Percentiles rank a stretch among this genome's conserved stretches.
Evolutionary conservation across 1,284 basidiomycete species (phyloP).

Genomic region (Trichosporon inkin): DNA sequence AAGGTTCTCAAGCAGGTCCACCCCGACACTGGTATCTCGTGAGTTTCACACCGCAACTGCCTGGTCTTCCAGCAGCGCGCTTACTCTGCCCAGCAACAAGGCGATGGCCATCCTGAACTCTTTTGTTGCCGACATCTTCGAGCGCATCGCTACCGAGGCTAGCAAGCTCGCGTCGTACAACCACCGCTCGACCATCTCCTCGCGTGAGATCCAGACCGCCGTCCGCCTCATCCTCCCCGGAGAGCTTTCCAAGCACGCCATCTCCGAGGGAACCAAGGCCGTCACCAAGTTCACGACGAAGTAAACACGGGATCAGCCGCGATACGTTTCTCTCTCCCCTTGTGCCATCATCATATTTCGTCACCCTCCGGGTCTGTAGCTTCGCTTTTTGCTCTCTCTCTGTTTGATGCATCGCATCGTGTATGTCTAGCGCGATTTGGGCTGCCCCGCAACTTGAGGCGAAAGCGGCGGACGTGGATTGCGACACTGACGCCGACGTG

Average conservation of each 20-base stretch:
- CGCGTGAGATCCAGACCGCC: constrained; percentile 87
- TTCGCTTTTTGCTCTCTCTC: constrained; percentile 8
- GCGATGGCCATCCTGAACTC: constrained; percentile 93
- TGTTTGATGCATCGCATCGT: constrained; percentile 9
- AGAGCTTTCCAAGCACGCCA: constrained; percentile 75
- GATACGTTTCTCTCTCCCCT: not conserved
- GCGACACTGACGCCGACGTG: not conserved
- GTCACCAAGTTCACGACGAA: constrained; percentile 57
- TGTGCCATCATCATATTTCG: constrained; percentile 8
- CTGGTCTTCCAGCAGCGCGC: not conserved
- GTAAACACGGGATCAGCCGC: constrained; percentile 36
- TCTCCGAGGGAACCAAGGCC: constrained; percentile 67
- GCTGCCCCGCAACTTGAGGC: not conserved
- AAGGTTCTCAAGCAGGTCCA: constrained; percentile 69
- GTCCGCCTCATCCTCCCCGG: constrained; percentile 85
- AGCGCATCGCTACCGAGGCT: constrained; percentile 88
- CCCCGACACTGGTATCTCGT: constrained; percentile 86
- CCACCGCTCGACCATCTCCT: constrained; percentile 91
- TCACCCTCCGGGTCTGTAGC: not conserved
- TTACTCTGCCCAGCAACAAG: constrained; percentile 68
- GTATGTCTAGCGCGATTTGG: not conserved
- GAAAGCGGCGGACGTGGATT: not conserved
- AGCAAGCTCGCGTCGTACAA: constrained; percentile 88
- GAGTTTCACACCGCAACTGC: constrained; percentile 21
- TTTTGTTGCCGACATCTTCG: constrained; percentile 90